phyloP scores from a whole-genome alignment of 805 yeast genomes.

The Candida golubevii region DNA sequence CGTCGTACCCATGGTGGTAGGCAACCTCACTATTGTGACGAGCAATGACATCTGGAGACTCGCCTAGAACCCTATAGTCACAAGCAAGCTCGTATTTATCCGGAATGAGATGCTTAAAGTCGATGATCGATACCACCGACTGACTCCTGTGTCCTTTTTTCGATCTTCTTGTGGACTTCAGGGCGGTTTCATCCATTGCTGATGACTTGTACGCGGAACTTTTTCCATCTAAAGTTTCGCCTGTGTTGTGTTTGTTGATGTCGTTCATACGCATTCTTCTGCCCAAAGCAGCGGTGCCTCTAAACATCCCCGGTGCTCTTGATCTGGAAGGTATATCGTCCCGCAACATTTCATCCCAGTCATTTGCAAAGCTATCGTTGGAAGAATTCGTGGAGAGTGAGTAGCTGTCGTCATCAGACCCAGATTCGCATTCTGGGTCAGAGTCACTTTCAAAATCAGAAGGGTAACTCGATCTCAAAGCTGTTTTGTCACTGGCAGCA shows the following conservation, averaged over 20 bases:
- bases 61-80: slow-evolving; percentile 63
- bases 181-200: slow-evolving; percentile 31
- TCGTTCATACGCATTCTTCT: slow-evolving; percentile 23
- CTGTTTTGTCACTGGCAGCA: slow-evolving; percentile 8
- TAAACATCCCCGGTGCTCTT: slow-evolving; percentile 49
- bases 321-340: slow-evolving; percentile 51
- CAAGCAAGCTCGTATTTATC: slow-evolving; percentile 67
- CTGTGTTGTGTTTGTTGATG: slow-evolving; percentile 20
- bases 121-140: slow-evolving; percentile 60
- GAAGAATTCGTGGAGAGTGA: slow-evolving; percentile 28
- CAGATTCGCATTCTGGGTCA: not conserved
- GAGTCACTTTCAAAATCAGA: not conserved
- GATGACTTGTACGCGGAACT: slow-evolving; percentile 35
- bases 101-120: slow-evolving; percentile 68
- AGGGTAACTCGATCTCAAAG: not conserved
- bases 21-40: slow-evolving; percentile 71
- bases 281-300: slow-evolving; percentile 39
- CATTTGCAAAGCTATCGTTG: slow-evolving; percentile 61
- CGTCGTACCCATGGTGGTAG: slow-evolving; percentile 51
- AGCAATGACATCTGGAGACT: slow-evolving; percentile 60
- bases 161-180: slow-evolving; percentile 15
- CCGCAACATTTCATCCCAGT: slow-evolving; percentile 62
- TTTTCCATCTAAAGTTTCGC: slow-evolving; percentile 35
- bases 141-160: slow-evolving; percentile 27
- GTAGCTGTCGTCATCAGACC: slow-evolving; percentile 8